Base-by-base conservation (phyloP, 2,329 filamentous ascomycete genomes). In the Aspergillus cejpii region DNA sequence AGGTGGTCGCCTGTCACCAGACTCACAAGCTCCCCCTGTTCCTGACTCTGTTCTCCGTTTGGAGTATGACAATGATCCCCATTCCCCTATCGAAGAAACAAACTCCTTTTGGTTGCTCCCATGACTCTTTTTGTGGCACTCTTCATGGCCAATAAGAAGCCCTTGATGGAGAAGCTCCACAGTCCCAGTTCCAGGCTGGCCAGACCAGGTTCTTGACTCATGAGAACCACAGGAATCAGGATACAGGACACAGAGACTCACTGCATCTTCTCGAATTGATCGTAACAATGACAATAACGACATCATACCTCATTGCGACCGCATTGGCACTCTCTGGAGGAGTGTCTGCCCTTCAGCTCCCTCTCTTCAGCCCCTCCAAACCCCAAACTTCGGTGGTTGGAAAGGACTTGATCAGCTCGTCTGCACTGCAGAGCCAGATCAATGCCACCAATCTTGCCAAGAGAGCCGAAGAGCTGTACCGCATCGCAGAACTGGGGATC, bases 401-500 rank as follows among this genome's bases (percentile, higher is more conserved):
- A 8, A 40, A 42, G 34, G 45, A 52, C 28, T 49, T 79, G 42
- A 67, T 83, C 38, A 74, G 75, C 58, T 76, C 76, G 37, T 67
- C 50, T 8, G 48, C 43, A 34, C 48, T 59, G n/a, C 57, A 59
- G 31, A 39, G 29, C n/a, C 47, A 78, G 57, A 81, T 87, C 64
- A 72, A 69, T 34, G 65, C 64, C 31, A 69, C 76, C 20, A 78
- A 74, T 19, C 75, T 87, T 6, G 63, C 81, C 37, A 64, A 69
- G 6, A 75, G 81, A 33, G 81, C 83, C 8, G 70, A 81, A 53
- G 64, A 77, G 23, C 73, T 87, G 6, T 85, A 77, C 55, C 68
- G 76, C 41, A 76, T 85, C 44, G 82, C 83, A 0, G 71, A 81
- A 61, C 68, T 74, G 41, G 74, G 75, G 8, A 67, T 76, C 48